Evolutionary conservation across 768 basidiomycete genomes (phyloP), one percentile per base, ranked within the genome.

Genomic region (Cyclocybe aegerita): DNA sequence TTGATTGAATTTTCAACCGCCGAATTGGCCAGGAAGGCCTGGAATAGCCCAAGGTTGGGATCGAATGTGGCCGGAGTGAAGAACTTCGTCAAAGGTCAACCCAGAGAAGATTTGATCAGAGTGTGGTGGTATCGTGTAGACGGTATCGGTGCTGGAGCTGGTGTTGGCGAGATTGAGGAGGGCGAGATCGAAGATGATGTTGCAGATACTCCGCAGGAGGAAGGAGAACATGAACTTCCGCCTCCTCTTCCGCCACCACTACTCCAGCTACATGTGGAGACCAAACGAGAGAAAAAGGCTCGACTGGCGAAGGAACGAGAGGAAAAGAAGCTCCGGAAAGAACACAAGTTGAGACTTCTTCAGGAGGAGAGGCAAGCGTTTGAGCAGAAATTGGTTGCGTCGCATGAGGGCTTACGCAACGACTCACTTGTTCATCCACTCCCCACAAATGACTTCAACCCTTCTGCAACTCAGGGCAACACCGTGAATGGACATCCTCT

Each of bases 91-190:
- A 75, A 75, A 47, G 74, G 76, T 10, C 75, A 71, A 43, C 68
- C 72, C 2, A 64, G 76, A 37, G 70, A 70, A 34, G 78, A 78
- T 50, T 58, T 73, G 36, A 75, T 78, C 46, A 68, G 69, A 39
- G 75, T 73, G 14, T 78, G 76, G 74, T 79, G 77, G 76, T 79
- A 76, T 57, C 72, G 75, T 8, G 68, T 71, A 14, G 70, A 71
- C 39, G 71, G 71, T 1, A 61, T 71, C 7, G 71, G 70, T 40
- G 71, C 70, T n/a, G 66, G 65, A 41, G 60, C 66, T 4, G 69
- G 71, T 3, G 74, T 72, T 4, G 71, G 72, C 4, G 77, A 79
- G 59, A 70, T 77, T 12, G 77, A 78, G 54, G 76, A 78, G 53
- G 77, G 76, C 2, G 78, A 78, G 55, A 78, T 78, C 43, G 74